Base-by-base conservation (phyloP, 1,284 basidiomycete genomes). In the Cutaneotrichosporon sp. region DNA sequence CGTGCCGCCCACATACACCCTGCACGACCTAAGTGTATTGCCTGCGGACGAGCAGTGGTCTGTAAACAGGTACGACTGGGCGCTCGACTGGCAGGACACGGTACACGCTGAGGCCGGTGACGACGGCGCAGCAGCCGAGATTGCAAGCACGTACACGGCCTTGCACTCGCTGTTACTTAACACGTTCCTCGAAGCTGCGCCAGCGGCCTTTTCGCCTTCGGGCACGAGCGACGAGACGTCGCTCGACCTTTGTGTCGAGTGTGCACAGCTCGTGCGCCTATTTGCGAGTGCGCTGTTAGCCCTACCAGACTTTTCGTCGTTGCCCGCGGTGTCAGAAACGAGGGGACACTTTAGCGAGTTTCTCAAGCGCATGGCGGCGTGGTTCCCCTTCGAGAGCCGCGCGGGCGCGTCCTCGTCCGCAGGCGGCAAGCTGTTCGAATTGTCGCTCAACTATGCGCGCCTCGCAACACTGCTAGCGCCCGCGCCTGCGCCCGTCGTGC, bases 141-240 rank as follows among this genome's bases (percentile, higher is more conserved):
- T 45, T 14, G 30, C 18, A 17, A 21, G 18, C 13, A 57, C 72
- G 9, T 75, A 74, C 43, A 74, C 78, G 36, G 81, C 84, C 8
- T 74, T 96, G 15, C 82, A 90, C 63, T 79, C 88, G 1, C 85
- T 84, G 3, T 76, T 96, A 5, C 77, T 88, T 1, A 84, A 88
- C 7, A 85, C 86, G 1, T 89, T 90, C 70, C 80, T 96, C 20
- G 91, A 96, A 70, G 82, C 83, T 56, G 88, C 89, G 1, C 88
- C 92, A 2, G 69, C 81, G 9, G 87, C 87, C 2, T 91, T 93
- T 22, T 72, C 80, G 83, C 8, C 85, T 84, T 2, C 66, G 3
- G 51, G 62, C 7, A 43, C 59, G 1, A 35, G 51, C 1, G 66
- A 70, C 47, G 68, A 71, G 14, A 60, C 64, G 2, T 83, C 90